phyloP scores from a whole-genome alignment of 2,329 filamentous ascomycete species.

The Sordariomycetes sp. region DNA sequence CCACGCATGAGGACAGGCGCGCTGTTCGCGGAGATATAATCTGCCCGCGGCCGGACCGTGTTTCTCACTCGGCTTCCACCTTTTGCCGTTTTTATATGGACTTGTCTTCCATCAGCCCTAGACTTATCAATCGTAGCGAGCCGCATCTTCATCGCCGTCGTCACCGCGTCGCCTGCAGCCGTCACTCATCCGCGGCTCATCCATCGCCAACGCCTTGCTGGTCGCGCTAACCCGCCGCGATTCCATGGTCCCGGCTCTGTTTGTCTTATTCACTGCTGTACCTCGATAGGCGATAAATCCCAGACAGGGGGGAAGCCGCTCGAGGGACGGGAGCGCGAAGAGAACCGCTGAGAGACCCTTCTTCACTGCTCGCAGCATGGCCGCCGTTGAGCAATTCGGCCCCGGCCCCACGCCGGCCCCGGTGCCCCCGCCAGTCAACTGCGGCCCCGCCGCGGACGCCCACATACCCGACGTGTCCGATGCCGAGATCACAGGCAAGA shows the following conservation, averaged over 20 bases:
- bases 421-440: not conserved
- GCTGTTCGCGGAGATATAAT: not conserved
- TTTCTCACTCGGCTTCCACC: not conserved
- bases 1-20: not conserved
- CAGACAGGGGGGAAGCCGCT: not conserved
- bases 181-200: not conserved
- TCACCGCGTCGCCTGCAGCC: not conserved
- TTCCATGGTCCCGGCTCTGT: not conserved
- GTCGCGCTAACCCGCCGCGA: not conserved
- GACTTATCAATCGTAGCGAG: not conserved
- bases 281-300: not conserved
- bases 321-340: not conserved
- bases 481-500: not conserved
- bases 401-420: not conserved
- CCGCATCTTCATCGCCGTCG: not conserved
- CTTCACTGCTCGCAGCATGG: not conserved
- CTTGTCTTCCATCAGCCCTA: not conserved
- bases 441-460: not conserved
- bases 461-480: not conserved
- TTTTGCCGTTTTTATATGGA: not conserved
- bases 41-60: not conserved
- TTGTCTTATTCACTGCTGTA: not conserved
- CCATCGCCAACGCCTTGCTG: not conserved
- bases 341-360: not conserved
- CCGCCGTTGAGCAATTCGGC: constrained; percentile 1